Base-by-base conservation (phyloP, 345 rosid species). In the Melaleuca quinquenervia region DNA sequence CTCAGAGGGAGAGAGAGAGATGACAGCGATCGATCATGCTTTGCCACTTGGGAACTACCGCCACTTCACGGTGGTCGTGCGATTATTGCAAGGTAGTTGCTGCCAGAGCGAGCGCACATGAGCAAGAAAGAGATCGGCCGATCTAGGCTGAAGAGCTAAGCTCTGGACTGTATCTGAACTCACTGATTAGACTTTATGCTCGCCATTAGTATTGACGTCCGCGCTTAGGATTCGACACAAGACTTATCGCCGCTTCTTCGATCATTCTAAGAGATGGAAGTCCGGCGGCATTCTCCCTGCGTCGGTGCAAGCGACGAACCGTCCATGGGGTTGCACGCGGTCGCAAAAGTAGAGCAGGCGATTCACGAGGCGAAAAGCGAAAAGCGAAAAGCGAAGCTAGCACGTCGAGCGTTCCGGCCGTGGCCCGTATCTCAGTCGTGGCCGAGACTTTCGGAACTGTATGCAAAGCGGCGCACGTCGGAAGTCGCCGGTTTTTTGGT, bases 171-270 rank as follows among this genome's bases (percentile, higher is more conserved):
- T 14, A n/a, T 56, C 26, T 56, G n/a, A 26, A 56, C 62, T 26
- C 11, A 29, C 11, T n/a, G 15, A 56, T n/a, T 11, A n/a, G 70
- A 58, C 32, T 11, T 12, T 15, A 58, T 58, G 18, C 70, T n/a
- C 0, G 4, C 2, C 13, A 58, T 12, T n/a, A n/a, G 12, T 58
- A 58, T 26, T 16, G 29, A n/a, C 13, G 27, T 12, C 1, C 12
- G 1, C 3, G 0, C 64, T 24, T 0, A n/a, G 4, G 2, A 12
- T 58, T 26, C 5, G 12, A 16, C 5, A n/a, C 70, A 13, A 11
- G 70, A 58, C 64, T n/a, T 58, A 26, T 10, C 52, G 13, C 52
- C 5, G n/a, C 27, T 9, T n/a, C n/a, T n/a, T n/a, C n/a, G n/a
- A n/a, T n/a, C n/a, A n/a, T n/a, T n/a, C n/a, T n/a, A n/a, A n/a